A percentile compares a stretch with the other conserved stretches of the same genome.
phyloP scores from a whole-genome alignment of 768 basidiomycete genomes.

The Trametes maxima region DNA sequence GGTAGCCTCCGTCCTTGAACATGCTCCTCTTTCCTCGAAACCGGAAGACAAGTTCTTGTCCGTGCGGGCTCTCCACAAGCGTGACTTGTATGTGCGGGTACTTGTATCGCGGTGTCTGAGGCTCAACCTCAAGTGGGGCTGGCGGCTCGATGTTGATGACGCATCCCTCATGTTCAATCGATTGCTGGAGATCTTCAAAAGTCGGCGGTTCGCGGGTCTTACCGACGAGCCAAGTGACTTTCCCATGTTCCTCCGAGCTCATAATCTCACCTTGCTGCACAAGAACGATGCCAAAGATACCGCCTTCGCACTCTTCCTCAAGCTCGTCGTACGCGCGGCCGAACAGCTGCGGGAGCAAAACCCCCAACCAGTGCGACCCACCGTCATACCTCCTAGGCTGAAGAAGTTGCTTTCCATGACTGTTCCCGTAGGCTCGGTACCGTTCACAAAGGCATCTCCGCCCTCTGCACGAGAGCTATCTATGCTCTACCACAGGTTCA shows the following conservation, averaged over 20 bases:
- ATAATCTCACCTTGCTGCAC: constrained; percentile 55
- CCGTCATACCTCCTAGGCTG: constrained; percentile 43
- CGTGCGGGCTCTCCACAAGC: constrained; percentile 45
- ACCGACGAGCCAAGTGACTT: constrained; percentile 62
- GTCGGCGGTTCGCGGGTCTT: constrained; percentile 75
- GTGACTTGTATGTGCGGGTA: constrained; percentile 71
- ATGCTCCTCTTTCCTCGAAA: constrained; percentile 57
- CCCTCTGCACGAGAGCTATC: constrained; percentile 61
- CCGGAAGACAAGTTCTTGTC: constrained; percentile 45
- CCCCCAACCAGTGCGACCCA: constrained; percentile 25
- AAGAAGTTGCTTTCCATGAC: constrained; percentile 74
- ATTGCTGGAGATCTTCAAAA: constrained; percentile 73
- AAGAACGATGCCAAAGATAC: constrained; percentile 59
- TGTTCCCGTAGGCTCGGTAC: constrained; percentile 69
- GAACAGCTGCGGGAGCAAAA: constrained; percentile 33
- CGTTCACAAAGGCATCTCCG: constrained; percentile 57
- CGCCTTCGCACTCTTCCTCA: constrained; percentile 78
- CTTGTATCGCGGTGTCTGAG: constrained; percentile 73
- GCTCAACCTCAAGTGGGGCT: constrained; percentile 77
- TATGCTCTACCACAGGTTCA: constrained; percentile 81
- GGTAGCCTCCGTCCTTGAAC: constrained; percentile 56
- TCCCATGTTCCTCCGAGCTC: constrained; percentile 66
- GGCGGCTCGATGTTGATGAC: constrained; percentile 61
- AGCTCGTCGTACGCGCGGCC: constrained; percentile 72
- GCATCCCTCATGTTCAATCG: constrained; percentile 60